A percentile compares a stretch with the other conserved stretches of the same genome.
phyloP scores from a whole-genome alignment of 2,329 filamentous ascomycete species.

The Ophiocordyceps sinensis region DNA sequence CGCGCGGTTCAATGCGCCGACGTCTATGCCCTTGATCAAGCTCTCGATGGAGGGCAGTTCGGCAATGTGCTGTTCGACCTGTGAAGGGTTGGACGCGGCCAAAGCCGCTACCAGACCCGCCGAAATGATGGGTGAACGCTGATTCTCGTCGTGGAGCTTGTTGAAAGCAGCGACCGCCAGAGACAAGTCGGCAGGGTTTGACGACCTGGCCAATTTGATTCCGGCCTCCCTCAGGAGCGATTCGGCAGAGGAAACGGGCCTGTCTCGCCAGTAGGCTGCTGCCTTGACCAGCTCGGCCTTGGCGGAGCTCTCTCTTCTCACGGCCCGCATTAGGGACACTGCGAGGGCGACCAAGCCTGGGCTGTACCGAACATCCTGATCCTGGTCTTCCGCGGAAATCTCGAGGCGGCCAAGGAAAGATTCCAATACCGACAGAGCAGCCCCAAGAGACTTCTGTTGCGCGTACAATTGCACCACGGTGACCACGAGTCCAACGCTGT shows the following conservation, averaged over 20 bases:
- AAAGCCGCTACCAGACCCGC: constrained; percentile 81
- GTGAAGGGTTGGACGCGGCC: constrained; percentile 44
- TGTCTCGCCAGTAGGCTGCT: constrained; percentile 64
- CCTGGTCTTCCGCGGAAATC: constrained; percentile 22
- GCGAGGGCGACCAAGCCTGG: constrained; percentile 73
- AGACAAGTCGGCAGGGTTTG: constrained; percentile 49
- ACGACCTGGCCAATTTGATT: constrained; percentile 66
- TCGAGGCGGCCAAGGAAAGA: constrained; percentile 56
- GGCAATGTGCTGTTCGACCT: constrained; percentile 37
- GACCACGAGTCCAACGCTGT: constrained; percentile 66
- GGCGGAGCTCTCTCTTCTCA: constrained; percentile 59
- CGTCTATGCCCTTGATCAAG: constrained; percentile 46
- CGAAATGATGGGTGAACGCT: constrained; percentile 53
- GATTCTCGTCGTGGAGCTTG: constrained; percentile 44
- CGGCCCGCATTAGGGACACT: constrained; percentile 62
- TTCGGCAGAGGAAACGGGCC: constrained; percentile 28
- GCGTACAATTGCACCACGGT: constrained; percentile 74
- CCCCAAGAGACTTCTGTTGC: constrained; percentile 52
- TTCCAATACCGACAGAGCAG: constrained; percentile 64
- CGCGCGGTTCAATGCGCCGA: constrained; percentile 45
- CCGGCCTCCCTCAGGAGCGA: constrained; percentile 70
- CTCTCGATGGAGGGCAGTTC: constrained; percentile 47
- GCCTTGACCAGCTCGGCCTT: constrained; percentile 65
- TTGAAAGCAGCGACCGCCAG: constrained; percentile 69
- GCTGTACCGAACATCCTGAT: constrained; percentile 60